phyloP scores from a whole-genome alignment of 176 grass and related monocot species.

The Eremochloa ophiuroides region DNA sequence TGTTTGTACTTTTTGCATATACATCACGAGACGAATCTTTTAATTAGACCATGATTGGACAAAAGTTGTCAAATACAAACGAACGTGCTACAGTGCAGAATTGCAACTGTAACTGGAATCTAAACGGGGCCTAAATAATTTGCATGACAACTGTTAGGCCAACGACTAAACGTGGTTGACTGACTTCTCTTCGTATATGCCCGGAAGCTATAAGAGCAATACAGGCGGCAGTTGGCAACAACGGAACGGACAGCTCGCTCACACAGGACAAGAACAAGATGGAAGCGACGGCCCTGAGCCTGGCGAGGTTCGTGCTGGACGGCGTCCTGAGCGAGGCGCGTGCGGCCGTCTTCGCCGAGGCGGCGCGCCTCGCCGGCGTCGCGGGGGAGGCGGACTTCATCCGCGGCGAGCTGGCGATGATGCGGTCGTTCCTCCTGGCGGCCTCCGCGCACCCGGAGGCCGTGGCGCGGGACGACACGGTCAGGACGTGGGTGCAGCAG shows the following conservation, averaged over 20 bases:
- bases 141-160: neutral
- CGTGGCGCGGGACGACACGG: neutral
- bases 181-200: no score
- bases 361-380: slow-evolving; percentile 14
- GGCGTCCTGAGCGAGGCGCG: slow-evolving; percentile 26
- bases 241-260: neutral
- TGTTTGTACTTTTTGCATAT: no score
- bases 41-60: no score
- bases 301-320: slow-evolving; percentile 31
- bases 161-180: no score
- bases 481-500: slow-evolving; percentile 26
- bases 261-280: no score
- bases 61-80: no score
- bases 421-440: slow-evolving; percentile 19
- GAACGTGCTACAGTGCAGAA: no score
- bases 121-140: no score
- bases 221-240: no score
- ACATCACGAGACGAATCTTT: no score
- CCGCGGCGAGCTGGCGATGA: slow-evolving; percentile 43
- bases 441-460: neutral
- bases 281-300: slow-evolving; percentile 35
- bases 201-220: no score
- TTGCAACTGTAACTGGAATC: no score
- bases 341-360: slow-evolving; percentile 21
- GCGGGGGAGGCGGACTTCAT: slow-evolving; percentile 30